Evolutionary conservation across 345 rosid species (phyloP).

Genomic region (Syzygium jambos): DNA sequence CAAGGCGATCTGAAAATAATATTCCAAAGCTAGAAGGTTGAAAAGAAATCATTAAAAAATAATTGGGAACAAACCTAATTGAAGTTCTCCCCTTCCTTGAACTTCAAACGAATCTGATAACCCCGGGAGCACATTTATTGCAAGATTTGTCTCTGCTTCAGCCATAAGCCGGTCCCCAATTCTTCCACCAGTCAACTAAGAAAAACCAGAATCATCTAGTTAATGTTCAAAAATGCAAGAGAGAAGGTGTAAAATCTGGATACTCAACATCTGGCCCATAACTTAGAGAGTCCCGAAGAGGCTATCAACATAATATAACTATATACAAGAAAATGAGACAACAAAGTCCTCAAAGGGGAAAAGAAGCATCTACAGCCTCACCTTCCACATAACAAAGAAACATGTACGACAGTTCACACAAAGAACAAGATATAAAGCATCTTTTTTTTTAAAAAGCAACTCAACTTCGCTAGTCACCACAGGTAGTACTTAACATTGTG

Average conservation of each 20-base stretch:
- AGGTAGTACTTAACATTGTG: neutral
- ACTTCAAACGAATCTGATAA: slow-evolving; percentile 86
- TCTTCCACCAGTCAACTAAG: slow-evolving; percentile 82
- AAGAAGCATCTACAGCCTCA: neutral
- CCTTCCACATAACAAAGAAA: neutral
- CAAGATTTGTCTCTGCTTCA: slow-evolving; percentile 98
- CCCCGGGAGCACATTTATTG: slow-evolving; percentile 89
- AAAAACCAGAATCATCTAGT: neutral
- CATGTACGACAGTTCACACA: neutral
- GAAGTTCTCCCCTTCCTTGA: slow-evolving; percentile 99
- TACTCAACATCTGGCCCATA: neutral
- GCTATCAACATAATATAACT: neutral
- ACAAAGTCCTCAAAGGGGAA: neutral
- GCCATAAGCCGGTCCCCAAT: slow-evolving; percentile 85
- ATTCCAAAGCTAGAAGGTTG: neutral
- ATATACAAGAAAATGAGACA: neutral
- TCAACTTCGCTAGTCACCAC: neutral
- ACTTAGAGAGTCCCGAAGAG: neutral
- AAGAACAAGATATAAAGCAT: neutral
- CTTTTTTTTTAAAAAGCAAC: neutral
- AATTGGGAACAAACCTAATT: slow-evolving; percentile 59
- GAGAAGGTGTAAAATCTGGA: neutral
- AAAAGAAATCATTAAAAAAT: slow-evolving; percentile 4
- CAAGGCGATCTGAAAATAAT: neutral
- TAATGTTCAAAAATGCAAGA: neutral